These are phyloP conservation scores for Austroboletus eburneus DNA, from an alignment of 768 basidiomycete species.

Conservation along the genomic window DNA sequence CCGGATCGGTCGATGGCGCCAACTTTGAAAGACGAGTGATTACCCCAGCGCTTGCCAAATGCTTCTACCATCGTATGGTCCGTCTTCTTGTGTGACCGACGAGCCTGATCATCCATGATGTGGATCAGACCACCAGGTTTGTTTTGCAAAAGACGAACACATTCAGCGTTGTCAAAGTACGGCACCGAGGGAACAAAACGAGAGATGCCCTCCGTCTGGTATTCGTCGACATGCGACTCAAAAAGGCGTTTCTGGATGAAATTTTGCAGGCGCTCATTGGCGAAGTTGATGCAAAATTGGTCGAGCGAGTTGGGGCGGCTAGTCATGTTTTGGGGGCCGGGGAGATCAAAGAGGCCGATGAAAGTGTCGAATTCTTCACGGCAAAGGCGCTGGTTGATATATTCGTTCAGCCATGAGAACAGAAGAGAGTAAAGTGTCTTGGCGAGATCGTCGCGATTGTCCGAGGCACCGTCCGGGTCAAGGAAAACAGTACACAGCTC, in stretches of 20 bases:
- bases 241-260: slow-evolving; percentile 80
- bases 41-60: slow-evolving; percentile 91
- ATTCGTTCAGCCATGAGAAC: slow-evolving; percentile 95
- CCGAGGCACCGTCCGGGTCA: slow-evolving; percentile 88
- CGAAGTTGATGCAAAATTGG: slow-evolving; percentile 95
- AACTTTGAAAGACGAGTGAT: slow-evolving; percentile 87
- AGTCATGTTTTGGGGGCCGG: slow-evolving; percentile 87
- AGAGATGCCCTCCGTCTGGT: slow-evolving; percentile 75
- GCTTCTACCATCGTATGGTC: slow-evolving; percentile 94
- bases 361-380: slow-evolving; percentile 90
- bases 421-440: slow-evolving; percentile 91
- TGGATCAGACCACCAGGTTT: slow-evolving; percentile 88
- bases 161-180: slow-evolving; percentile 91
- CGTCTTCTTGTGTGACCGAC: slow-evolving; percentile 82
- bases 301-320: slow-evolving; percentile 90
- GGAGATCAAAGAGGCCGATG: slow-evolving; percentile 91
- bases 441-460: slow-evolving; percentile 92
- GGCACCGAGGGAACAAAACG: slow-evolving; percentile 63
- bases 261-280: slow-evolving; percentile 85
- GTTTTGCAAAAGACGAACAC: slow-evolving; percentile 80
- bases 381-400: slow-evolving; percentile 93
- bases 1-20: slow-evolving; percentile 73
- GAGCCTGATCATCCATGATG: slow-evolving; percentile 97
- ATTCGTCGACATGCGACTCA: slow-evolving; percentile 79
- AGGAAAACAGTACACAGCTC: slow-evolving; percentile 97